phyloP scores from a whole-genome alignment of 2,329 filamentous ascomycete species.

The Trichoderma sp. region DNA sequence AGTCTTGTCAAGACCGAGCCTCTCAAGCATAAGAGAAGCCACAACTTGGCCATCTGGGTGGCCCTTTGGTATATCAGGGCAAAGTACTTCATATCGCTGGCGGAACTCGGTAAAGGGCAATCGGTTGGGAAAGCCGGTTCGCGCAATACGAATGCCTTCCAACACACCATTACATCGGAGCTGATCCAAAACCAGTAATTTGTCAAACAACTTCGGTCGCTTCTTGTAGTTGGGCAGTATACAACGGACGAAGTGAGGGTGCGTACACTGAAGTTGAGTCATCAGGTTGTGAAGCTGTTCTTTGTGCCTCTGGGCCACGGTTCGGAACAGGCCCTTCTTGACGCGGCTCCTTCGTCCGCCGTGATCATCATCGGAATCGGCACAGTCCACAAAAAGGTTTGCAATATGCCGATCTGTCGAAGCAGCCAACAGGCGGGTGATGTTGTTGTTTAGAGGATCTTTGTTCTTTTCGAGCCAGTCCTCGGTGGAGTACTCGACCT shows the following conservation, averaged over 20 bases:
- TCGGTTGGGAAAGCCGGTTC: slow-evolving; percentile 94
- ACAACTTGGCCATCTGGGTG: slow-evolving; percentile 88
- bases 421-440: slow-evolving; percentile 79
- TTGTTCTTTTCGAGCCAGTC: slow-evolving; percentile 99
- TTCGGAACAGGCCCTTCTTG: slow-evolving; percentile 96
- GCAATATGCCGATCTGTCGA: slow-evolving; percentile 84
- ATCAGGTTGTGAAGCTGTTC: slow-evolving; percentile 97
- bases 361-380: slow-evolving; percentile 71
- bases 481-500: slow-evolving; percentile 94
- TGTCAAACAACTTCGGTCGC: slow-evolving; percentile 85
- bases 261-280: slow-evolving; percentile 89
- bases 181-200: slow-evolving; percentile 91
- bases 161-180: slow-evolving; percentile 98
- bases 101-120: slow-evolving; percentile 91
- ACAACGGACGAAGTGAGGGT: slow-evolving; percentile 96
- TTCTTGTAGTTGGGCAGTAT: slow-evolving; percentile 99
- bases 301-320: slow-evolving; percentile 94
- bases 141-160: slow-evolving; percentile 95
- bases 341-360: slow-evolving; percentile 72
- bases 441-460: slow-evolving; percentile 94
- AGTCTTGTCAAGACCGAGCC: slow-evolving; percentile 77
- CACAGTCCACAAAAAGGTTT: slow-evolving; percentile 82
- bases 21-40: slow-evolving; percentile 82
- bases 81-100: slow-evolving; percentile 93
- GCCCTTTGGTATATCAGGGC: slow-evolving; percentile 79